Conservation (phyloP, 257 asterid genomes). For the Primulina tabacum region DNA sequence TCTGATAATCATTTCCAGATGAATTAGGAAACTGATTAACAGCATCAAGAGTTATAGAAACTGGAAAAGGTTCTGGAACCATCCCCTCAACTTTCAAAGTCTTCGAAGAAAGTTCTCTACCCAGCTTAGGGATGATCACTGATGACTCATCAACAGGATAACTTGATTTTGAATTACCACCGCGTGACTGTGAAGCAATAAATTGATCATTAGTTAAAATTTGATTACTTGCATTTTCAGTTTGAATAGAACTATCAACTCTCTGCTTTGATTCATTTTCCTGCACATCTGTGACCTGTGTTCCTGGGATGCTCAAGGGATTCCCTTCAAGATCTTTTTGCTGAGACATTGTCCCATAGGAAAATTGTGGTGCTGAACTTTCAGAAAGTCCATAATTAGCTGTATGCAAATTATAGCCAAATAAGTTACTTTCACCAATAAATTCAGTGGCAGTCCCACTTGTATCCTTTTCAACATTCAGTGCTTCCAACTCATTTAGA, state of each 20-base stretch:
- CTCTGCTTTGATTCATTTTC: constrained; percentile 35
- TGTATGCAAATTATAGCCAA: constrained; percentile 32
- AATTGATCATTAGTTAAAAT: constrained; percentile 32
- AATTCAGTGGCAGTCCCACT: constrained; percentile 38
- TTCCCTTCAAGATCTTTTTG: constrained; percentile 46
- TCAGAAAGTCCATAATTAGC: constrained; percentile 37
- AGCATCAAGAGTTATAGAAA: constrained; percentile 44
- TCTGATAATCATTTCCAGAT: constrained; percentile 36
- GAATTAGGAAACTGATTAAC: constrained; percentile 33
- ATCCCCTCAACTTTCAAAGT: constrained; percentile 31
- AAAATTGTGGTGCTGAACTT: constrained; percentile 37
- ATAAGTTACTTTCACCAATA: constrained; percentile 36
- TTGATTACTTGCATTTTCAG: constrained; percentile 34
- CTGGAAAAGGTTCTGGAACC: constrained; percentile 37
- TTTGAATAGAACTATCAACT: constrained; percentile 32
- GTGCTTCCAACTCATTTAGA: constrained; percentile 51
- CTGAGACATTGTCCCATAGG: constrained; percentile 33
- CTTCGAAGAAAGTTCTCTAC: constrained; percentile 33
- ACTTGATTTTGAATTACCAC: constrained; percentile 34
- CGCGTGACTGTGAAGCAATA: constrained; percentile 30
- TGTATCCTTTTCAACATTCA: constrained; percentile 39
- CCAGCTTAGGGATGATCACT: constrained; percentile 32
- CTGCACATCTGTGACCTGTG: constrained; percentile 30
- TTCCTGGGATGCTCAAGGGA: constrained; percentile 25
- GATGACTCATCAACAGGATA: constrained; percentile 41